Evolutionary conservation across 2,329 filamentous ascomycete species (phyloP).

Genomic region (Paracoccidioides brasiliensis): DNA sequence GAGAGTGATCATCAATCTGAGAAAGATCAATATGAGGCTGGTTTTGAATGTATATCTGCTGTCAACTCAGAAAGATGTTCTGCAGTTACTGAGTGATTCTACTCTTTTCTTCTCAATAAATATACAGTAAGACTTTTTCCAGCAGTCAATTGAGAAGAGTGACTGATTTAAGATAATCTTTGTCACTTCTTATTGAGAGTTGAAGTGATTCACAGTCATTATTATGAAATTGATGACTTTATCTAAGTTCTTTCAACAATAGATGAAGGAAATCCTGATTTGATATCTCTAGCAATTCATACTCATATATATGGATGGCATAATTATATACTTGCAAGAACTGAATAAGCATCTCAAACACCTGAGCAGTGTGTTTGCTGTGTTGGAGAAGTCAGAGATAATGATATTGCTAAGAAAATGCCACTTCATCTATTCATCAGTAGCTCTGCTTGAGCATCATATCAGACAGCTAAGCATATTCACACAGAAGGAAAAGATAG

Average conservation of each 20-base stretch:
- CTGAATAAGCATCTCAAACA: background rate
- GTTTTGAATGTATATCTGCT: background rate
- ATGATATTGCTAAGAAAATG: background rate
- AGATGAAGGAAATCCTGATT: background rate
- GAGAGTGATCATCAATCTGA: background rate
- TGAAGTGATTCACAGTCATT: background rate
- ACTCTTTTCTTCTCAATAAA: background rate
- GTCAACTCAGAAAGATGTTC: background rate
- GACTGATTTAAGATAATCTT: background rate
- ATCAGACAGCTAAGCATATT: background rate
- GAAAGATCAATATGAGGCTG: background rate
- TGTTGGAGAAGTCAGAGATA: background rate
- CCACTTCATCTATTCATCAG: background rate
- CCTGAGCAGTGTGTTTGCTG: background rate
- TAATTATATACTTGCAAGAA: background rate
- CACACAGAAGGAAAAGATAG: background rate
- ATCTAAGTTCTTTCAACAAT: background rate
- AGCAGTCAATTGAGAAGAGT: background rate
- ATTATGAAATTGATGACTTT: background rate
- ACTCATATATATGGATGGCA: background rate
- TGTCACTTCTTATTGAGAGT: background rate
- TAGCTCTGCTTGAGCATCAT: background rate
- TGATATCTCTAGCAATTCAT: background rate
- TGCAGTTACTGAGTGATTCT: background rate
- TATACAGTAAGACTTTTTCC: constrained; percentile 1